Conservation (phyloP, 352 stramenopile genomes). For the Pythium dissotocum region DNA sequence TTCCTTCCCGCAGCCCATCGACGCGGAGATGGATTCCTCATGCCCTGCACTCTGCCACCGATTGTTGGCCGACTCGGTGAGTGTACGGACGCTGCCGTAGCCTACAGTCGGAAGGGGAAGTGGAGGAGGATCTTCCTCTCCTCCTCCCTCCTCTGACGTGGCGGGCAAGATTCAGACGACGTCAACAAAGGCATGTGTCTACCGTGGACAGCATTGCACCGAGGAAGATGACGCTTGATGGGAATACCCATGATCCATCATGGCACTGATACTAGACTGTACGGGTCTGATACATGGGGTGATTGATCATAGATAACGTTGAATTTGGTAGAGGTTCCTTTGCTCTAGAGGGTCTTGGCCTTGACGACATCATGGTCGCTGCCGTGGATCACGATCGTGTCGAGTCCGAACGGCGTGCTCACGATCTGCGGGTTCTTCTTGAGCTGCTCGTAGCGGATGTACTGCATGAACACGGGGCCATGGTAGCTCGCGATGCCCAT, state of each 20-base stretch:
- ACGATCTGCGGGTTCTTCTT: slow-evolving; percentile 53
- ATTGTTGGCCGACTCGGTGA: too few species aligned
- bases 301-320: slow-evolving; percentile 1
- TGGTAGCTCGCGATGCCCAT: slow-evolving; percentile 79
- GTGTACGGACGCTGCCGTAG: too few species aligned
- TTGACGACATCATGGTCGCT: not conserved
- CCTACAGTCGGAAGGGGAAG: too few species aligned
- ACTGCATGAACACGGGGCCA: slow-evolving; percentile 82
- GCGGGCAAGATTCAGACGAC: too few species aligned
- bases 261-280: too few species aligned
- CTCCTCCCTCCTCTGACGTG: too few species aligned
- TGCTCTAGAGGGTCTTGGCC: slow-evolving; percentile 14
- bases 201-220: too few species aligned
- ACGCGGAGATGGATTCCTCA: not conserved
- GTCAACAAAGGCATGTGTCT: too few species aligned
- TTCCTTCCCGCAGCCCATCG: not conserved
- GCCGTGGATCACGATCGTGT: slow-evolving; percentile 55
- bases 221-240: too few species aligned
- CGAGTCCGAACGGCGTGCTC: slow-evolving; percentile 42
- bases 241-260: too few species aligned
- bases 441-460: slow-evolving; percentile 73
- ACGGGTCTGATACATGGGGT: too few species aligned
- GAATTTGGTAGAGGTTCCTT: not conserved
- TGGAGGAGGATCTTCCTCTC: too few species aligned
- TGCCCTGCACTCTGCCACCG: not conserved